Evolutionary conservation across 2,329 filamentous ascomycete genomes (phyloP), one percentile per base, ranked within the genome.

Genomic region (Exophiala viscosa): DNA sequence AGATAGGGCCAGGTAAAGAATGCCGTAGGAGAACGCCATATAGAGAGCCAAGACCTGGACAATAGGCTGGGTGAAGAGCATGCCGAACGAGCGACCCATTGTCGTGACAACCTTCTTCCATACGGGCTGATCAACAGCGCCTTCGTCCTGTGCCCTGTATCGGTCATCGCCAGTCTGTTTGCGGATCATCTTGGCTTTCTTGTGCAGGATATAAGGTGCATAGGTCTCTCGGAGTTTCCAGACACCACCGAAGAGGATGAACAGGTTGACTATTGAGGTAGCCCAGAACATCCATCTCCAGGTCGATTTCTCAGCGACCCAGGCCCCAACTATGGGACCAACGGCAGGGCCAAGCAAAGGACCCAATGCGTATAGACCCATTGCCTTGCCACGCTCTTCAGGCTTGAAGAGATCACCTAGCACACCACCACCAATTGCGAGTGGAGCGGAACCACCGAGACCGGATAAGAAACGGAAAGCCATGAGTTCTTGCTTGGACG

Each of bases 281-380:
- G 79, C 75, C 67, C 77, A 85, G 67, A 56, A 50, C 64, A 64
- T 36, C 63, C 63, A 55, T 58, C 61, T 17, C 60, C 62, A 60
- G 39, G 55, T 61, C 9, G 64, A 63, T 20, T 62, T 60, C 59
- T 81, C 69, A 1, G 80, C 74, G 28, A 86, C 79, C 63, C 82
- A 85, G 1, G 79, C 82, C 14, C 82, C 83, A 1, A 77, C 76
- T 2, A 86, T 80, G 1, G 83, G 83, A 0, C 82, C 83, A 17
- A 84, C 69, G 4, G 79, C 3, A 38, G 63, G 63, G 35, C 63
- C 64, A 13, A 66, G 61, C 13, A 66, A 44, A 46, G 62, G 62
- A 11, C 61, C 62, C 60, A 63, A 51, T 11, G 57, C 61, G 36
- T 63, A 64, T 15, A 64, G 40, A 54, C 59, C 60, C 57, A 62